phyloP scores from a whole-genome alignment of 805 yeast genomes.

The Kuraishia floccosa region DNA sequence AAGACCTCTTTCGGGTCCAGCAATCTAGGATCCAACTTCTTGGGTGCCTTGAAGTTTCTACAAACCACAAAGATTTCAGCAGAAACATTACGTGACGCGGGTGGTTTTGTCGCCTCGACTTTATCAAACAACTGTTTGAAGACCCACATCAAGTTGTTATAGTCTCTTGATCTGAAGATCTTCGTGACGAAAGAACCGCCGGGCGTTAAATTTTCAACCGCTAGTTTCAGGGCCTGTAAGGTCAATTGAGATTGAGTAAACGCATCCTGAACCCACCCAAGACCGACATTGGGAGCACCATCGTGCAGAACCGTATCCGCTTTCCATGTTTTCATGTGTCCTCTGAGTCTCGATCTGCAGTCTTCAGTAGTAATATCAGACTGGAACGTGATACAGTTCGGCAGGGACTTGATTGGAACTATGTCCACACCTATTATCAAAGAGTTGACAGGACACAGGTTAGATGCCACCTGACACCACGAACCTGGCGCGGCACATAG shows the following conservation, averaged over 20 bases:
- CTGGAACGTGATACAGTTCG: conserved; percentile 89
- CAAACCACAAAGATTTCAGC: conserved; percentile 99
- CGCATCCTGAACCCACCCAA: conserved; percentile 99
- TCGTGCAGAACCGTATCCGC: conserved; percentile 97
- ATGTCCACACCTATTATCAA: conserved; percentile 97
- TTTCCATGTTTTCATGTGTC: conserved; percentile 97
- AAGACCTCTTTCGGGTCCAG: conserved; percentile 90
- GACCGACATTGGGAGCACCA: conserved; percentile 99
- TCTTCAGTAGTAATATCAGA: conserved; percentile 97
- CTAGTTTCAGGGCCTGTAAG: conserved; percentile 84
- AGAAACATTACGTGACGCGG: conserved; percentile 97
- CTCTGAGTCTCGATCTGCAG: conserved; percentile 88
- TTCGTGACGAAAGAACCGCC: conserved; percentile 97
- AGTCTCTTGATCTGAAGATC: conserved; percentile 97
- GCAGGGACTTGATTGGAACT: conserved; percentile 94
- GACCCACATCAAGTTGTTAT: conserved; percentile 95
- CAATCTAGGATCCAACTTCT: conserved; percentile 84
- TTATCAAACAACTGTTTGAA: conserved; percentile 91
- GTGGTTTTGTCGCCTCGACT: conserved; percentile 98
- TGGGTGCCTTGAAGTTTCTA: conserved; percentile 92
- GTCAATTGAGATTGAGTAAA: conserved; percentile 96
- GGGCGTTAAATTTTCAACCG: conserved; percentile 81
- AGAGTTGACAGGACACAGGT: conserved; percentile 85
- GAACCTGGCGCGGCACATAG: conserved; percentile 99
- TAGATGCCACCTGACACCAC: conserved; percentile 98